Base-by-base conservation (phyloP, 371 early-diverging fungal species). In the Mortierella sp. region DNA sequence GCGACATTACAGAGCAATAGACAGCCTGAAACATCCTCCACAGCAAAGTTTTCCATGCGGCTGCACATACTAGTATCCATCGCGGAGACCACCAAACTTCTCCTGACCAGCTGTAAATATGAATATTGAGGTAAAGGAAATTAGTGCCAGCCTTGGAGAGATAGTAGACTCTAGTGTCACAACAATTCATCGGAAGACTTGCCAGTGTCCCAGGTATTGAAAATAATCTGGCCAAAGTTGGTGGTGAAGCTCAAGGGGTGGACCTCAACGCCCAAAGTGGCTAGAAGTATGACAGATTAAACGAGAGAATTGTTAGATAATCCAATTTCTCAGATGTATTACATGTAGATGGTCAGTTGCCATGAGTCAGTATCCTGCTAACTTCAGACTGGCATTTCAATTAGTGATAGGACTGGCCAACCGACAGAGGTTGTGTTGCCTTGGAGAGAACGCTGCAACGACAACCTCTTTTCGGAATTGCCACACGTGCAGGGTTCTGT, bases 71-170 rank as follows among this genome's bases (percentile, higher is more conserved):
- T 99, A 99, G 92, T 99, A 99, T 80, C 99, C 99, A 92, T 99
- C 99, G 88, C 99, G 98, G 67, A 99, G 97, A 87, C 98, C 98
- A 86, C 99, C 98, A 80, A 99, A 98, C 95, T 99, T 99, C 88
- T 99, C 99, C 87, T 99, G 99, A 73, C 99, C 99, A 68, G 99
- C 99, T 73, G 57, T 73, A 16, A 24, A 22, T 16, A 22, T 4
- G 28, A 55, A 9, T 24, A 55, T 28, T 1, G 28, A 11, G 3
- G 24, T 55, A 26, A 5, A 12, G 24, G 28, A 47, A 47, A 8
- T 55, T 26, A 26, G 30, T 16, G 6, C 3, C 49, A 52, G 37
- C 12, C 14, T 1, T 22, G 5, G 47, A 14, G 18, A 22, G 18
- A 39, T 14, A 24, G 16, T 22, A 10, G 16, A 11, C 20, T 11